These are phyloP conservation scores for Tylopilus sp. DNA, from an alignment of 1,284 basidiomycete species.

Conservation along the genomic window DNA sequence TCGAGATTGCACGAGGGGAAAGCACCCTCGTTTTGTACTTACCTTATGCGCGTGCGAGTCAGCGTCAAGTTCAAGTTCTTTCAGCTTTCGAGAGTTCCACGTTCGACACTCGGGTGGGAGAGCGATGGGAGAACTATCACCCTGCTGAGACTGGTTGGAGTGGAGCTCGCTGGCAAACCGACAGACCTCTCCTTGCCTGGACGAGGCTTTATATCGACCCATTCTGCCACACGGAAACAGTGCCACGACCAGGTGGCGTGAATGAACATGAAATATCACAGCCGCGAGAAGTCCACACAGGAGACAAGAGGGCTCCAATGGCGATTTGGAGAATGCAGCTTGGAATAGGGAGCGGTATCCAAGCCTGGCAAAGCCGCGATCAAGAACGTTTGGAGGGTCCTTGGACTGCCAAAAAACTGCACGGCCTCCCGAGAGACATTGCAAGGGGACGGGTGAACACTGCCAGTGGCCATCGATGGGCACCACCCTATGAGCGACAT, in stretches of 20 bases:
- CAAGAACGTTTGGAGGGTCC: constrained; percentile 16
- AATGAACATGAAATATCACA: constrained; percentile 29
- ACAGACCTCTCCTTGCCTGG: constrained; percentile 10
- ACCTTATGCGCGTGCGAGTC: constrained; percentile 16
- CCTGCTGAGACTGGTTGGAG: constrained; percentile 7
- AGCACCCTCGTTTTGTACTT: constrained; percentile 4
- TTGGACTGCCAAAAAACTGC: constrained; percentile 7
- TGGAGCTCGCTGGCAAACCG: constrained; percentile 19
- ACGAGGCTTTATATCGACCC: constrained; percentile 31
- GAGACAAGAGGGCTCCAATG: constrained; percentile 27
- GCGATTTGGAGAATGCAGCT: constrained; percentile 13
- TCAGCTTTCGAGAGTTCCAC: background rate
- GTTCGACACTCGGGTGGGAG: background rate
- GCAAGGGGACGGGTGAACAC: background rate
- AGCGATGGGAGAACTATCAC: constrained; percentile 5
- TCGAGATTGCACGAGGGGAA: background rate
- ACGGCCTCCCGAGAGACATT: constrained; percentile 1
- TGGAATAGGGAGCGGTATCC: background rate
- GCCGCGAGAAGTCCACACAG: constrained; percentile 37
- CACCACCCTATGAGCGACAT: constrained; percentile 13
- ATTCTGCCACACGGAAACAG: constrained; percentile 38
- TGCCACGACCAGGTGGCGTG: constrained; percentile 41
- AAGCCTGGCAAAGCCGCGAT: background rate
- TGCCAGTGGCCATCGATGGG: background rate
- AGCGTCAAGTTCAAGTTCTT: background rate